A percentile compares a stretch with the other conserved stretches of the same genome.
Evolutionary conservation across 495 filamentous ascomycete species (phyloP).

Genomic region (Annulohypoxylon bovei): DNA sequence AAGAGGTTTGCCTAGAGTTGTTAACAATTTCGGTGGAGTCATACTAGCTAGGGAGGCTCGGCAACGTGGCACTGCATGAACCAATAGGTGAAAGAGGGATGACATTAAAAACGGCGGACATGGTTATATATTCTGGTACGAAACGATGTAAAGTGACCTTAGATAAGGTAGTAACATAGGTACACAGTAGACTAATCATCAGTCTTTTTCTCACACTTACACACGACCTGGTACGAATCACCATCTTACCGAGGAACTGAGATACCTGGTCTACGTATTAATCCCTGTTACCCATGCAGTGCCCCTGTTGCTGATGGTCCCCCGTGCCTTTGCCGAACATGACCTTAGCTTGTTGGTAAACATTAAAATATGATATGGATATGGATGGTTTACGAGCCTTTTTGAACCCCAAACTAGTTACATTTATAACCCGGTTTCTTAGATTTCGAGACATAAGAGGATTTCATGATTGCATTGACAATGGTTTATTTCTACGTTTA

Average conservation of each 20-base stretch:
- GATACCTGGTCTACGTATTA: neutral
- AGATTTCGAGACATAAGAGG: no score
- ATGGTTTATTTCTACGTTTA: no score
- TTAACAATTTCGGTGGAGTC: slow-evolving; percentile 2
- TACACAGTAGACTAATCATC: no score
- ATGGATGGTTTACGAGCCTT: no score
- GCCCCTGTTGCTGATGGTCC: neutral
- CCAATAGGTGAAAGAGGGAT: neutral
- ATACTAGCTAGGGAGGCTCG: neutral
- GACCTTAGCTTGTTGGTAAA: neutral
- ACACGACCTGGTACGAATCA: neutral
- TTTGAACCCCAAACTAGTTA: no score
- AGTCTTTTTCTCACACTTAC: neutral
- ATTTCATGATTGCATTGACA: no score
- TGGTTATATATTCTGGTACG: neutral
- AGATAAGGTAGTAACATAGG: neutral
- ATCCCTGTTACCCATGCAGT: neutral
- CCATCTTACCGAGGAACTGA: neutral
- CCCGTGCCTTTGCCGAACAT: neutral
- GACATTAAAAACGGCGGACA: neutral
- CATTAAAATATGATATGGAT: no score
- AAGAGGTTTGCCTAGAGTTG: neutral
- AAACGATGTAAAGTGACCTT: neutral
- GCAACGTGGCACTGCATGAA: slow-evolving; percentile 2
- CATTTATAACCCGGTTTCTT: no score